phyloP scores from a whole-genome alignment of 2,329 filamentous ascomycete species.

The Fusarium pininemorale region DNA sequence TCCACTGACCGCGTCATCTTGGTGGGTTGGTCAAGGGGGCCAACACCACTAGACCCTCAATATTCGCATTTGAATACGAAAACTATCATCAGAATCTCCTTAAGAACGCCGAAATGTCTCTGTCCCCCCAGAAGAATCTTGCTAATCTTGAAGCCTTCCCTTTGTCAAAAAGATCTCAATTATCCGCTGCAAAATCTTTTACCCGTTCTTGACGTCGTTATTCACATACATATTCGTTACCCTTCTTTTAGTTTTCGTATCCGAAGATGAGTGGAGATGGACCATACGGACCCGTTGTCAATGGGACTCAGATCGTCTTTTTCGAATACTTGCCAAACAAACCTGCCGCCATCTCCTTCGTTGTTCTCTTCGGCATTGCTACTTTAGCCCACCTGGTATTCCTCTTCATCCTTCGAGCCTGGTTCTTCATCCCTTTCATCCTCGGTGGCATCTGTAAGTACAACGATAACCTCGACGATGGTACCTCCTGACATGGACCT shows the following conservation, averaged over 20 bases:
- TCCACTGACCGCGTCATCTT: conserved; percentile 6
- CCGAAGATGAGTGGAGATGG: conserved; percentile 2
- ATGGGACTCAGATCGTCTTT: conserved; percentile 14
- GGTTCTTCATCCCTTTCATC: conserved; percentile 18
- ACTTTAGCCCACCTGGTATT: background rate
- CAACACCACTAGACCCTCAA: background rate
- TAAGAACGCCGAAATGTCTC: background rate
- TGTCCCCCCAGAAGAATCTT: accelerated
- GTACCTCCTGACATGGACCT: accelerated
- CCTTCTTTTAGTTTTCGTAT: background rate
- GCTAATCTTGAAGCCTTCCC: background rate
- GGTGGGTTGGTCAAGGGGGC: background rate
- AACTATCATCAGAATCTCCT: background rate
- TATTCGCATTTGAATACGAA: conserved; percentile 27
- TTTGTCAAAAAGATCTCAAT: background rate
- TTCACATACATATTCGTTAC: no score
- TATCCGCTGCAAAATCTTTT: accelerated
- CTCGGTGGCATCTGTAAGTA: conserved; percentile 11
- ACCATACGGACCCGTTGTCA: background rate
- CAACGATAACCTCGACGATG: accelerated
- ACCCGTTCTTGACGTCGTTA: background rate
- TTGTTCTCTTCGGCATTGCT: background rate
- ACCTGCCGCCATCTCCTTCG: background rate
- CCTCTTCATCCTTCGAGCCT: background rate
- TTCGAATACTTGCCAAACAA: conserved; percentile 14